These are phyloP conservation scores for Fomitopsis pulvina DNA, from an alignment of 768 basidiomycete genomes.

Conservation along the genomic window DNA sequence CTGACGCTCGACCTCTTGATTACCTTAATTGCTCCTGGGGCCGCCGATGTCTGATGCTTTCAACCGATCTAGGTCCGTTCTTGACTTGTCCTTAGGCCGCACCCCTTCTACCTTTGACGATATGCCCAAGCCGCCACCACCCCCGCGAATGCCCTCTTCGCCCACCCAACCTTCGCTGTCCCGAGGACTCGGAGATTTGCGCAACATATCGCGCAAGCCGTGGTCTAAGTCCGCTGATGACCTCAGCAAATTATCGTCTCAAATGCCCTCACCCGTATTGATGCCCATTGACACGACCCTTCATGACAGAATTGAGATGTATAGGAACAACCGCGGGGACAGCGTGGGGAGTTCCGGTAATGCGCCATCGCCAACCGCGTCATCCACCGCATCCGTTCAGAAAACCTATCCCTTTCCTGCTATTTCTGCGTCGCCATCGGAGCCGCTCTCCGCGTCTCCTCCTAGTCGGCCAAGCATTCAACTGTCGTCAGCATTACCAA, in stretches of 20 bases:
- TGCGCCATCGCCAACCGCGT: slow-evolving; percentile 16
- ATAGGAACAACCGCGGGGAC: slow-evolving; percentile 54
- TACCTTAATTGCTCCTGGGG: too few relatives aligned
- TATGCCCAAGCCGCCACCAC: slow-evolving; percentile 13
- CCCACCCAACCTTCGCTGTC: slow-evolving; percentile 24
- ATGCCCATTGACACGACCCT: slow-evolving; percentile 41
- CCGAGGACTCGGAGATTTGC: slow-evolving; percentile 56
- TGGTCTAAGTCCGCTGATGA: slow-evolving; percentile 84
- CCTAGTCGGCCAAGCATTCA: slow-evolving; percentile 14
- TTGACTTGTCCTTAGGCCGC: slow-evolving; percentile 48
- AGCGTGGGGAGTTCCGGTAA: slow-evolving; percentile 27
- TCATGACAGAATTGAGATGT: slow-evolving; percentile 59
- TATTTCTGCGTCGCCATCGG: slow-evolving; percentile 19
- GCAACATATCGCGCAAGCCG: slow-evolving; percentile 57
- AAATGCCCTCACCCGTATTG: slow-evolving; percentile 23
- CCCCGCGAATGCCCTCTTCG: slow-evolving; percentile 24
- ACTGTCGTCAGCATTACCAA: slow-evolving; percentile 16
- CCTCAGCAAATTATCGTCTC: slow-evolving; percentile 44
- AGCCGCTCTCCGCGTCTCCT: slow-evolving; percentile 28
- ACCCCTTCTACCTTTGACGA: slow-evolving; percentile 37
- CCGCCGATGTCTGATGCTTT: too few relatives aligned
- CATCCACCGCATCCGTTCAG: slow-evolving; percentile 8
- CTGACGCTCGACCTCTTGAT: too few relatives aligned
- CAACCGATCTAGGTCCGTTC: slow-evolving; percentile 66
- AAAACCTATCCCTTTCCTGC: slow-evolving; percentile 27